Evolutionary conservation across 208 protist species (phyloP).

Genomic region (Leishmania lainsoni): DNA sequence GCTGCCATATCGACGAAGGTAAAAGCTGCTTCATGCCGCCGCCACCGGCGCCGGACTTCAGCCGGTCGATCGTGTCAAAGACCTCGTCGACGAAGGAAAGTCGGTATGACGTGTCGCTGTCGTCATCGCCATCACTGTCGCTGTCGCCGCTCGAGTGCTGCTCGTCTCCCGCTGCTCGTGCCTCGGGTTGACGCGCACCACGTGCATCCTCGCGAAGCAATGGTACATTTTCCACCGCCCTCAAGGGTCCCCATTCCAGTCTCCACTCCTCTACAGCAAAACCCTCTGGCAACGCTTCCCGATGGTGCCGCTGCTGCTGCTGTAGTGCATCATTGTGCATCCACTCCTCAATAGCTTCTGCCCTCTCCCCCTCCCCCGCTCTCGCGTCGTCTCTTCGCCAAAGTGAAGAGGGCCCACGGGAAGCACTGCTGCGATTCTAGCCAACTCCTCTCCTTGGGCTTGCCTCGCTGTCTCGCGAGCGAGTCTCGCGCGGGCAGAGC

Average conservation of each 20-base stretch:
- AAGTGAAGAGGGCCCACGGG: neutral
- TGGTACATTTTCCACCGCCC: neutral
- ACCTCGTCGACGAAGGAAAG: conserved; percentile 31
- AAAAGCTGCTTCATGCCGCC: conserved; percentile 5
- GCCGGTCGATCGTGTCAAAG: conserved; percentile 25
- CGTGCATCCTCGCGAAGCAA: neutral
- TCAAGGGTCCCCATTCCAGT: conserved; percentile 14
- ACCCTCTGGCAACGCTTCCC: neutral
- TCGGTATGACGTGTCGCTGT: neutral
- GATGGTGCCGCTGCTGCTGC: neutral
- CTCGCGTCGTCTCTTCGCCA: neutral
- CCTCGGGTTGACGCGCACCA: neutral
- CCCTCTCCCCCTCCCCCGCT: neutral
- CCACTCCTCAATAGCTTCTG: neutral
- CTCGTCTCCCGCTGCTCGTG: neutral
- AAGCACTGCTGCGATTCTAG: neutral
- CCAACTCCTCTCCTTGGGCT: neutral
- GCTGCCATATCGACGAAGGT: conserved; percentile 2
- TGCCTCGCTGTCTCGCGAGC: conserved; percentile 9
- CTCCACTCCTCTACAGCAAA: neutral
- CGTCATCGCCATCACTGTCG: neutral
- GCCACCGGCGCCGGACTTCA: conserved; percentile 6
- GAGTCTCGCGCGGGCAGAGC: neutral
- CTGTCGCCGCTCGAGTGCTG: neutral
- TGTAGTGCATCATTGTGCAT: neutral